Conservation (phyloP, 139 green algal species). For the Coelastrella sp. region DNA sequence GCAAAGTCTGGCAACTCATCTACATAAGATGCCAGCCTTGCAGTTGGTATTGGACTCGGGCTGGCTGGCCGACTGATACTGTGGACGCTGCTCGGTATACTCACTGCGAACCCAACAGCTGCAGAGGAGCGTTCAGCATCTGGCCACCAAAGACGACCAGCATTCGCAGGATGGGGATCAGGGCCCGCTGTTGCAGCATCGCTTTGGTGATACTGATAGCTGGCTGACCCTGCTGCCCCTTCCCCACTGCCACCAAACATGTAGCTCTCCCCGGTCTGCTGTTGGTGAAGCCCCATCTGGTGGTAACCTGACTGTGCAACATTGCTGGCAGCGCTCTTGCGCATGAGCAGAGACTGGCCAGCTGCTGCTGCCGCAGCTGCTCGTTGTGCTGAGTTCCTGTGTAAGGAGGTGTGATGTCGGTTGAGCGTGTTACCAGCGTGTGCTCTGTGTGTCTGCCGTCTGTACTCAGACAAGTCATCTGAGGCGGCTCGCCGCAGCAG, state of each 20-base stretch:
- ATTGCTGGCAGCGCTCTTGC: not conserved
- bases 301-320: not conserved
- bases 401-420: not conserved
- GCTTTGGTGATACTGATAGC: not conserved
- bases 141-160: not conserved
- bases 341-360: not conserved
- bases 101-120: not conserved
- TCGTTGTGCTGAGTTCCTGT: not conserved
- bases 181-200: not conserved
- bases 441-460: not conserved
- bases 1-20: not conserved
- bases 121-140: not conserved
- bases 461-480: conserved; percentile 1
- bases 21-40: not conserved
- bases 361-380: not conserved
- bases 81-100: not conserved
- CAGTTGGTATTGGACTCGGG: conserved; percentile 2
- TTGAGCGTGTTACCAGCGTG: not conserved
- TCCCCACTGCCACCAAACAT: not conserved
- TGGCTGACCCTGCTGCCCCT: not conserved
- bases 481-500: conserved; percentile 3
- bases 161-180: not conserved
- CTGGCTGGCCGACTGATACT: not conserved
- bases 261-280: not conserved
- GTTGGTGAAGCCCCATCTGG: not conserved